Evolutionary conservation across 2,329 filamentous ascomycete species (phyloP).

Genomic region (Neonectria coccinea): DNA sequence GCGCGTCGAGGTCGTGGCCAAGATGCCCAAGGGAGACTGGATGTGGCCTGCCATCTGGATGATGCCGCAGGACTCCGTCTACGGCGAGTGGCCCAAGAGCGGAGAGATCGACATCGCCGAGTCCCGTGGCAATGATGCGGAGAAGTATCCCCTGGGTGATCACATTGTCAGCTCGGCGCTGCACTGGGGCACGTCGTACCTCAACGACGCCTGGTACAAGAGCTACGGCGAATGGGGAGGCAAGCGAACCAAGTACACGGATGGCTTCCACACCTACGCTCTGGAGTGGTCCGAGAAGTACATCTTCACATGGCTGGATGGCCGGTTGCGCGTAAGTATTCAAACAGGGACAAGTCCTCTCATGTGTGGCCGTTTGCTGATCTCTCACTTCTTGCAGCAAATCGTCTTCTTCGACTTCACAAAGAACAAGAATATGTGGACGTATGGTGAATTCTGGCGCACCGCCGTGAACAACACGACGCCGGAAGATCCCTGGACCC

Average conservation of each 20-base stretch:
- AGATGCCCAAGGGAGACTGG: constrained; percentile 66
- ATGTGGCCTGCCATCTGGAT: constrained; percentile 63
- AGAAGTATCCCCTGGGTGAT: constrained; percentile 45
- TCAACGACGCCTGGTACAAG: constrained; percentile 47
- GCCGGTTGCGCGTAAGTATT: constrained; percentile 52
- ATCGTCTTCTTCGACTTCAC: constrained; percentile 49
- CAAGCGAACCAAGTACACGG: constrained; percentile 50
- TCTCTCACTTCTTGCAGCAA: constrained; percentile 29
- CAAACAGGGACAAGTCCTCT: not conserved
- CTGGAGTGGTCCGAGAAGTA: constrained; percentile 64
- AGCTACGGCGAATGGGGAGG: constrained; percentile 48
- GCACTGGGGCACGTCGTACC: constrained; percentile 56
- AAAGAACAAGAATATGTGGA: constrained; percentile 47
- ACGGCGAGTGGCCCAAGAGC: constrained; percentile 64
- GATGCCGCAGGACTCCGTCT: constrained; percentile 59
- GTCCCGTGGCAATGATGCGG: constrained; percentile 60
- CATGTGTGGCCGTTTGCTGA: not conserved
- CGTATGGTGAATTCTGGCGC: constrained; percentile 54
- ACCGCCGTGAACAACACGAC: constrained; percentile 55
- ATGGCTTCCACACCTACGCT: constrained; percentile 61
- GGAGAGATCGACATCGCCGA: constrained; percentile 68
- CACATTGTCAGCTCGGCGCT: constrained; percentile 56
- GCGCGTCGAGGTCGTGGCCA: constrained; percentile 64
- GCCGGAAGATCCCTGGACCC: constrained; percentile 57
- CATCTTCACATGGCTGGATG: constrained; percentile 64